Evolutionary conservation across 2,329 filamentous ascomycete species (phyloP).

Genomic region (Byssothecium circinans): DNA sequence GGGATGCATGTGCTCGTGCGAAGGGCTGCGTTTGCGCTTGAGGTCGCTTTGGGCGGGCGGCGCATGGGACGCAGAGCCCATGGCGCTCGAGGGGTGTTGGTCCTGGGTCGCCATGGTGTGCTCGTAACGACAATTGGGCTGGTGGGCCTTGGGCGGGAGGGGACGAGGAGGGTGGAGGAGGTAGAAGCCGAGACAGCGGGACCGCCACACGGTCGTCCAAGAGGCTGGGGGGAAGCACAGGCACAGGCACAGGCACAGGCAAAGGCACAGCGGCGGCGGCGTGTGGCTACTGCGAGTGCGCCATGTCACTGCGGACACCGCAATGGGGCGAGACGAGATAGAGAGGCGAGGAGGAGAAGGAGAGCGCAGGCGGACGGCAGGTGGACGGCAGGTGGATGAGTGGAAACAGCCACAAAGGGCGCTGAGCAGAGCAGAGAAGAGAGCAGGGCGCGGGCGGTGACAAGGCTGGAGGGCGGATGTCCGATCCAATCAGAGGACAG

Average conservation of each 20-base stretch:
- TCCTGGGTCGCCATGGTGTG: not conserved
- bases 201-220: not conserved
- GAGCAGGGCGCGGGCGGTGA: slow-evolving; percentile 1
- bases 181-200: slow-evolving; percentile 20
- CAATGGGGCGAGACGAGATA: not conserved
- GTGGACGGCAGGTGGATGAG: not conserved
- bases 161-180: slow-evolving; percentile 19
- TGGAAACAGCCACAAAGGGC: slow-evolving; percentile 4
- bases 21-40: slow-evolving; percentile 53
- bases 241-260: not conserved
- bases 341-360: slow-evolving; percentile 7
- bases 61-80: slow-evolving; percentile 28
- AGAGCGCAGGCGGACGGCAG: not conserved
- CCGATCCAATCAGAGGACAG: slow-evolving; percentile 2
- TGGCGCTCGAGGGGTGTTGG: slow-evolving; percentile 17
- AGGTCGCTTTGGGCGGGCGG: slow-evolving; percentile 31
- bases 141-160: not conserved
- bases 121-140: not conserved
- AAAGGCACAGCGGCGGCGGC: not conserved
- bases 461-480: not conserved
- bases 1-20: slow-evolving; percentile 39
- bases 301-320: slow-evolving; percentile 2
- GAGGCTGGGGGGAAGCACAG: not conserved
- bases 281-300: slow-evolving; percentile 9
- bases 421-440: too few relatives aligned